phyloP scores from a whole-genome alignment of 2,329 filamentous ascomycete genomes.

The Microdochium trichocladiopsis region DNA sequence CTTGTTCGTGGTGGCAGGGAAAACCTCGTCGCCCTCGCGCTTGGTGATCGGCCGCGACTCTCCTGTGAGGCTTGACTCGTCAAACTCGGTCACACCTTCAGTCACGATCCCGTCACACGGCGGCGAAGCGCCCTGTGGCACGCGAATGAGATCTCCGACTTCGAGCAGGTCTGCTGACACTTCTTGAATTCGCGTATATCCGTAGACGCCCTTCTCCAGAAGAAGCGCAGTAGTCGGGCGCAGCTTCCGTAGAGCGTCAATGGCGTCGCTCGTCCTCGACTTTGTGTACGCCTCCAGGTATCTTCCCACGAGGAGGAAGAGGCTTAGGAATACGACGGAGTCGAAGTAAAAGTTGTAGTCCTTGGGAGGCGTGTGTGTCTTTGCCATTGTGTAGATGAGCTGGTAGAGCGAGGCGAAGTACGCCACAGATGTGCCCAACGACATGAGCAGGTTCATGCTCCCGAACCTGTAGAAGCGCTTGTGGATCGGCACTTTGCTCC shows the following conservation, averaged over 20 bases:
- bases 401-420: conserved; percentile 78
- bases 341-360: conserved; percentile 73
- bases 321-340: conserved; percentile 82
- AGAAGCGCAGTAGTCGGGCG: conserved; percentile 71
- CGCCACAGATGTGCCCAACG: conserved; percentile 78
- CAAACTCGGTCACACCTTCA: conserved; percentile 61
- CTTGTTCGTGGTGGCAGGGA: conserved; percentile 69
- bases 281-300: conserved; percentile 87
- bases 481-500: conserved; percentile 65
- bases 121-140: conserved; percentile 75
- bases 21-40: conserved; percentile 54
- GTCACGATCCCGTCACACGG: conserved; percentile 72
- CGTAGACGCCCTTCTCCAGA: conserved; percentile 37
- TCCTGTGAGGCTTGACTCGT: conserved; percentile 85
- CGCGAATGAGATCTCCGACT: conserved; percentile 64
- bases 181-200: conserved; percentile 2
- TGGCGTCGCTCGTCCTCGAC: conserved; percentile 79
- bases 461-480: conserved; percentile 86
- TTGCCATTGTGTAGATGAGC: conserved; percentile 55
- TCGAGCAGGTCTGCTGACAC: conserved; percentile 61
- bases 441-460: conserved; percentile 94
- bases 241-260: conserved; percentile 71
- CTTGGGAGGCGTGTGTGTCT: background rate
- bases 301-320: conserved; percentile 74
- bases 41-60: conserved; percentile 66